These are phyloP conservation scores for Torulaspora quercuum DNA, from an alignment of 805 yeast genomes.

Conservation along the genomic window DNA sequence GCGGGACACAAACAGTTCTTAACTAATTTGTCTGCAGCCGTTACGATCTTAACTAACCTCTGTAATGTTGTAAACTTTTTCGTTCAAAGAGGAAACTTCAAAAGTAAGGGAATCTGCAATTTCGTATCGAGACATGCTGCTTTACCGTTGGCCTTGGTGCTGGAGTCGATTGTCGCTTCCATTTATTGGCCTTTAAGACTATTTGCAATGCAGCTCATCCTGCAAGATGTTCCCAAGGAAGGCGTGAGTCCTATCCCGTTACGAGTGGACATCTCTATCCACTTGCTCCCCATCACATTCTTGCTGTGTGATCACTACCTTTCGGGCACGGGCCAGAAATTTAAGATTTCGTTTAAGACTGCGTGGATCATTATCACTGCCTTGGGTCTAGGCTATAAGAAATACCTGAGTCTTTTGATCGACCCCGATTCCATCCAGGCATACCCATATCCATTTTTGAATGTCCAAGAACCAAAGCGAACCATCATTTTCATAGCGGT, in stretches of 20 bases:
- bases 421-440: conserved; percentile 45
- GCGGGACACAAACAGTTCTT: conserved; percentile 74
- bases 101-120: too few species aligned
- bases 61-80: conserved; percentile 41
- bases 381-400: conserved; percentile 52
- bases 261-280: conserved; percentile 53
- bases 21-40: conserved; percentile 57
- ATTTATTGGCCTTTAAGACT: conserved; percentile 70
- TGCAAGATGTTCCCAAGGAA: conserved; percentile 31
- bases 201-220: conserved; percentile 48
- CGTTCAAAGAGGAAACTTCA: conserved; percentile 6
- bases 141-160: conserved; percentile 51
- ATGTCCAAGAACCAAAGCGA: conserved; percentile 47
- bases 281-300: conserved; percentile 54
- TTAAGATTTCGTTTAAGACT: conserved; percentile 32
- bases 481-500: conserved; percentile 48
- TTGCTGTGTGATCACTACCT: conserved; percentile 49
- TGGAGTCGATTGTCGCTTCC: conserved; percentile 58
- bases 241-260: conserved; percentile 43
- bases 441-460: conserved; percentile 68
- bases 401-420: conserved; percentile 46
- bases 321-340: conserved; percentile 47
- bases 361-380: conserved; percentile 42
- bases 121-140: conserved; percentile 30
- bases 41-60: conserved; percentile 44